Conservation (phyloP, 345 rosid species). For the Reutealis trisperma region DNA sequence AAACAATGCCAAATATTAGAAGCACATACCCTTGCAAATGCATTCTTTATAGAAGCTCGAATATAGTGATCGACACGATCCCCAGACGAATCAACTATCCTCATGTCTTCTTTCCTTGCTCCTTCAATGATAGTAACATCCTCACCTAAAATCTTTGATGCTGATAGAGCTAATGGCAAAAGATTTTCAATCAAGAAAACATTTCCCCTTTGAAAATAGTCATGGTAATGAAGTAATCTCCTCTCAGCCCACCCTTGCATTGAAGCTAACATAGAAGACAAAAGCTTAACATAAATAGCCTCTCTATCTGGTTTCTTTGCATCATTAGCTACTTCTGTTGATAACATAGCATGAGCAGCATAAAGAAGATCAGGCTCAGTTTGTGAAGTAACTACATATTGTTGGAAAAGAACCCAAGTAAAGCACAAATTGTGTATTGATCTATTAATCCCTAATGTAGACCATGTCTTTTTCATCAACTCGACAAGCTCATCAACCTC, state of each 20-base stretch:
- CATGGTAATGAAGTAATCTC: constrained; percentile 70
- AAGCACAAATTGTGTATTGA: constrained; percentile 72
- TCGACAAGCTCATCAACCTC: constrained; percentile 91
- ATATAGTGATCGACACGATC: constrained; percentile 71
- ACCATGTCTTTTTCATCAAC: constrained; percentile 92
- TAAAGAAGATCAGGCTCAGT: constrained; percentile 74
- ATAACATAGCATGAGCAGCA: constrained; percentile 71
- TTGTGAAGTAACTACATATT: constrained; percentile 63
- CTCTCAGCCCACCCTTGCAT: constrained; percentile 88
- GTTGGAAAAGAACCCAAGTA: constrained; percentile 88
- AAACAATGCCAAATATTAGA: too few relatives aligned
- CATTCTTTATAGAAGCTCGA: constrained; percentile 66
- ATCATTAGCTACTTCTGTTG: constrained; percentile 70
- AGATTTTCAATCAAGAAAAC: constrained; percentile 61
- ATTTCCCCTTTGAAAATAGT: constrained; percentile 64
- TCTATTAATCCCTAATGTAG: constrained; percentile 69
- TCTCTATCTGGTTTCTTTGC: constrained; percentile 69
- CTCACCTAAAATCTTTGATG: constrained; percentile 64
- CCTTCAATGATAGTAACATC: constrained; percentile 56
- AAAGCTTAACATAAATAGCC: constrained; percentile 55
- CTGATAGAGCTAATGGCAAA: constrained; percentile 66
- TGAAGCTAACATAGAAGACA: constrained; percentile 60
- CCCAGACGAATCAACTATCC: constrained; percentile 46
- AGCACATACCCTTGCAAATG: constrained; percentile 61
- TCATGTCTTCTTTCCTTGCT: constrained; percentile 40